These are phyloP conservation scores for Arthrobotrys sinensis DNA, from an alignment of 2,329 filamentous ascomycete genomes.

Conservation along the genomic window DNA sequence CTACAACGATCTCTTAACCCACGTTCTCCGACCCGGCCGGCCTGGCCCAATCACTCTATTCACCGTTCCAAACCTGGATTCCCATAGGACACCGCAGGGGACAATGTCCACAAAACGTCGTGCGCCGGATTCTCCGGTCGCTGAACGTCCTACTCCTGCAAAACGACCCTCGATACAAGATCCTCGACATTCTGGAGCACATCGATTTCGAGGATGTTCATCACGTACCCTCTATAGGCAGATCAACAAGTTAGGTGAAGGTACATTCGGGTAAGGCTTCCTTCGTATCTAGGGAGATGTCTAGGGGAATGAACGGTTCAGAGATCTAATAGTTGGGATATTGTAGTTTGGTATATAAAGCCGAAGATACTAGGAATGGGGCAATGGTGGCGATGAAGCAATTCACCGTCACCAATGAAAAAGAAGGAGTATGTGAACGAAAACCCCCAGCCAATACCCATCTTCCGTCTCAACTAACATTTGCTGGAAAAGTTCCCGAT, in stretches of 20 bases:
- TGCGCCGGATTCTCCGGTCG: slow-evolving; percentile 63
- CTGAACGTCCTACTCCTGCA: slow-evolving; percentile 63
- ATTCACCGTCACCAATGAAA: slow-evolving; percentile 99
- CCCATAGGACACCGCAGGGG: slow-evolving; percentile 57
- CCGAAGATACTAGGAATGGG: slow-evolving; percentile 71
- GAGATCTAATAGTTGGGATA: slow-evolving; percentile 20
- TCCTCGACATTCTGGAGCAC: slow-evolving; percentile 68
- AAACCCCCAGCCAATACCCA: not conserved
- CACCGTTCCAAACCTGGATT: slow-evolving; percentile 41
- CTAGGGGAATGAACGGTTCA: slow-evolving; percentile 9
- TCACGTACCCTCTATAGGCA: slow-evolving; percentile 85
- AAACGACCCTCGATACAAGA: slow-evolving; percentile 69
- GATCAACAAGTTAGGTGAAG: slow-evolving; percentile 88
- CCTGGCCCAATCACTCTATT: not conserved
- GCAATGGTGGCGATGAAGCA: slow-evolving; percentile 92
- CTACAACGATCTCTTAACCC: not conserved
- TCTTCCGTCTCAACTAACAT: slow-evolving; percentile 44
- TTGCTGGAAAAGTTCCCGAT: slow-evolving; percentile 82
- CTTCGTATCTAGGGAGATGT: not conserved
- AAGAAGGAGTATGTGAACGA: slow-evolving; percentile 80
- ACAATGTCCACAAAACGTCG: slow-evolving; percentile 60
- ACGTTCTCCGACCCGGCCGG: slow-evolving; percentile 3
- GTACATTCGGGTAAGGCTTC: slow-evolving; percentile 84
- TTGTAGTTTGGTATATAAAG: slow-evolving; percentile 53
- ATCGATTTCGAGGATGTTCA: slow-evolving; percentile 86